Evolutionary conservation across 2,329 filamentous ascomycete species (phyloP).

Genomic region (Penicillium sp.): DNA sequence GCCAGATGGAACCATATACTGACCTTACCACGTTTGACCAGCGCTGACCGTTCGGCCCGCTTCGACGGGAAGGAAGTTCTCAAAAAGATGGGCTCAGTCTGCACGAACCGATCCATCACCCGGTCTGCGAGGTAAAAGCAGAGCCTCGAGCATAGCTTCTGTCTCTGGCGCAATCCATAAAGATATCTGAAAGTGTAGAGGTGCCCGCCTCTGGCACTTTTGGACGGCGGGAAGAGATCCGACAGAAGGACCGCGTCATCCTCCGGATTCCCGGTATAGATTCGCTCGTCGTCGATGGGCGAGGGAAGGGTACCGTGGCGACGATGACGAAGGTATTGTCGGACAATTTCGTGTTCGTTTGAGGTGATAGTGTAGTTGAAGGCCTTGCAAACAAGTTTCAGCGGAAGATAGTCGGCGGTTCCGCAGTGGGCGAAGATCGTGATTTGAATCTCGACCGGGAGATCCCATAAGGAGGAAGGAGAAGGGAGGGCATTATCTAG

Average conservation of each 20-base stretch:
- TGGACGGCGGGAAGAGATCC: constrained; percentile 42
- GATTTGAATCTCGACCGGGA: constrained; percentile 44
- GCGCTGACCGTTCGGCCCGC: constrained; percentile 31
- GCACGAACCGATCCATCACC: constrained; percentile 40
- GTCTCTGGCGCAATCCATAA: constrained; percentile 36
- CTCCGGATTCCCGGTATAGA: constrained; percentile 42
- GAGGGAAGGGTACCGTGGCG: constrained; percentile 45
- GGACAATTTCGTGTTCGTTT: constrained; percentile 42
- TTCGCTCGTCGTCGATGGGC: constrained; percentile 34
- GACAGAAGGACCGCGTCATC: constrained; percentile 46
- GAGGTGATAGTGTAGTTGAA: constrained; percentile 37
- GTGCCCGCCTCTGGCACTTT: constrained; percentile 36
- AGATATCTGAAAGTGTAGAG: constrained; percentile 44
- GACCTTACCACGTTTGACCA: constrained; percentile 34
- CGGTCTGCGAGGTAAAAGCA: constrained; percentile 44
- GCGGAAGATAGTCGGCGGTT: constrained; percentile 34
- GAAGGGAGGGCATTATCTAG: constrained; percentile 24
- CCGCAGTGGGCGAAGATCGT: constrained; percentile 42
- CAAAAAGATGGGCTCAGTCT: constrained; percentile 31
- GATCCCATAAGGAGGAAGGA: constrained; percentile 38
- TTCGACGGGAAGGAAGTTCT: constrained; percentile 35
- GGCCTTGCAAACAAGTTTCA: constrained; percentile 41
- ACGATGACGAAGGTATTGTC: constrained; percentile 41
- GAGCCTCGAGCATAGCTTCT: constrained; percentile 40
- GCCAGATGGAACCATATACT: constrained; percentile 41